Conservation (phyloP, 306 rosid species). For the Ochetophila trinervis region DNA sequence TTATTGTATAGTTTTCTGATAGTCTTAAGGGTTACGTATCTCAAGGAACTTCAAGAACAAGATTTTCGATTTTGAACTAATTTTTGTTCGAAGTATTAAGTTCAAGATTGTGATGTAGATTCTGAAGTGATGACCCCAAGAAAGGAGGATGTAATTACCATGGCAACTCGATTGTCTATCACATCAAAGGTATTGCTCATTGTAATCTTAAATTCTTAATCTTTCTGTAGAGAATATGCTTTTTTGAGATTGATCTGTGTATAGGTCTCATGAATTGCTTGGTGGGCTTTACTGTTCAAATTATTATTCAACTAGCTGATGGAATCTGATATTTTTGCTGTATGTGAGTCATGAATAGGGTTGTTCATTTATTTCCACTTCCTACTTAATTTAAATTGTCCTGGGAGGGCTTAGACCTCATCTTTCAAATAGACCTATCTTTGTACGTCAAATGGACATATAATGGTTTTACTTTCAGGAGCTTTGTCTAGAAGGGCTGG, state of each 20-base stretch:
- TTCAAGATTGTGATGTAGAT: constrained; percentile 43
- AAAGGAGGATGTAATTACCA: constrained; percentile 63
- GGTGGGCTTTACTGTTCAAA: not conserved
- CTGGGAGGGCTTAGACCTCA: not conserved
- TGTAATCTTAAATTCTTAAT: not conserved
- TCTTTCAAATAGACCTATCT: not conserved
- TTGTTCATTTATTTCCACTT: not conserved
- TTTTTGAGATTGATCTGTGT: not conserved
- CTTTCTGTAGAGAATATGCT: constrained; percentile 3
- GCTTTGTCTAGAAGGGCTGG: constrained; percentile 74
- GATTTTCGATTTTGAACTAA: constrained; percentile 1
- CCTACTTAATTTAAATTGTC: not conserved
- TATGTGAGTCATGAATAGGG: not conserved
- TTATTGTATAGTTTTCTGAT: not conserved
- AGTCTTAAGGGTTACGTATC: not conserved
- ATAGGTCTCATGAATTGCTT: constrained; percentile 3
- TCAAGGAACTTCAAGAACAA: not conserved
- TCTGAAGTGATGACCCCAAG: constrained; percentile 45
- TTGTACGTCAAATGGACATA: not conserved
- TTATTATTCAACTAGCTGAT: not conserved
- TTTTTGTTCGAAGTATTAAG: constrained; percentile 8
- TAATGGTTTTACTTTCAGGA: constrained; percentile 52
- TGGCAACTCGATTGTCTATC: constrained; percentile 80
- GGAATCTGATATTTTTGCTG: not conserved
- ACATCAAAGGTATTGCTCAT: constrained; percentile 68